Conservation (phyloP, 2,329 filamentous ascomycete species). For the Diaporthe ampelina region DNA sequence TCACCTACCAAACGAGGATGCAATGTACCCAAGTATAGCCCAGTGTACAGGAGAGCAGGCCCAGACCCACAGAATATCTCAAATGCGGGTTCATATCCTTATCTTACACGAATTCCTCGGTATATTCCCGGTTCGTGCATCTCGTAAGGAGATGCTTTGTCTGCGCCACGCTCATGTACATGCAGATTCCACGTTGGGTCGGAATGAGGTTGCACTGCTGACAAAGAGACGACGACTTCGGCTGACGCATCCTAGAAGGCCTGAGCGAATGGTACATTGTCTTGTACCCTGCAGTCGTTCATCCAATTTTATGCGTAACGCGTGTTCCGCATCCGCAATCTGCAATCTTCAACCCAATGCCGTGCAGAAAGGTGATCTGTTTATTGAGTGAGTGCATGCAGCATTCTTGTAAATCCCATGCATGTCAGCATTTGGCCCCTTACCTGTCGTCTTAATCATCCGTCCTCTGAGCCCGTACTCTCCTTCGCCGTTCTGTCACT, state of each 20-base stretch:
- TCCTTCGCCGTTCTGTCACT: background rate
- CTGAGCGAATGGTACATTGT: background rate
- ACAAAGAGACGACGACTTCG: conserved; percentile 1
- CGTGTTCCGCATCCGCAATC: background rate
- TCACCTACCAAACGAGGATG: no score
- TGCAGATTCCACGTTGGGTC: background rate
- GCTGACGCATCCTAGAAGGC: conserved; percentile 13
- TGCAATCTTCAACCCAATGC: background rate
- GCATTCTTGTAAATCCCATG: background rate
- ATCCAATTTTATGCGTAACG: conserved; percentile 23
- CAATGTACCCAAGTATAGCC: no score
- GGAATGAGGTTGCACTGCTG: conserved; percentile 2
- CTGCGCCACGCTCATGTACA: background rate
- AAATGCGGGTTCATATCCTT: background rate
- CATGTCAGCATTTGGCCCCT: background rate
- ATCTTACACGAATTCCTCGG: background rate
- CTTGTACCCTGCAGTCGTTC: background rate
- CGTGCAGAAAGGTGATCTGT: background rate
- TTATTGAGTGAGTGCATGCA: background rate
- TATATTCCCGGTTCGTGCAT: background rate
- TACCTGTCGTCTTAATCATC: background rate
- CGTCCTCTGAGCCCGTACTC: background rate
- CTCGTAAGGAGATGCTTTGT: background rate
- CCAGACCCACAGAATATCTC: background rate
- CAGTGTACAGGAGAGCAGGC: background rate